Conservation (phyloP, 805 yeast genomes). For the Candida palmyrensis region DNA sequence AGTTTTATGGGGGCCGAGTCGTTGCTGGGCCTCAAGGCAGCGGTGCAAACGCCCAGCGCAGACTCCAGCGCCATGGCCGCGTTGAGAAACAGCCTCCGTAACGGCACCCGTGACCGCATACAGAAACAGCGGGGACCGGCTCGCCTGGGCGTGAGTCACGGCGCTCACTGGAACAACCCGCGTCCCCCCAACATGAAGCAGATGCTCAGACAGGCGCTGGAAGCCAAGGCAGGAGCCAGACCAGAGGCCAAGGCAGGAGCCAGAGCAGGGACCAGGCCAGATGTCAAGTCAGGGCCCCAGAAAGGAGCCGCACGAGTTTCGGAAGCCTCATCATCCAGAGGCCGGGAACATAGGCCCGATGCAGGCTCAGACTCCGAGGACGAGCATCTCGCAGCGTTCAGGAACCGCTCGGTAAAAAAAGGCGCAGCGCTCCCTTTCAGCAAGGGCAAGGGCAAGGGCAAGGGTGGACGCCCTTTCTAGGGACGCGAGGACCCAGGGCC, state of each 20-base stretch:
- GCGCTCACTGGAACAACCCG: too few relatives aligned
- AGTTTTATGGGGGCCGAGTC: constrained; percentile 17
- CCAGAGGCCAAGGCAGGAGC: not conserved
- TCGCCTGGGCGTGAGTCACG: too few relatives aligned
- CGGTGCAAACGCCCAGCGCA: constrained; percentile 1
- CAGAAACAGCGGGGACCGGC: constrained; percentile 11
- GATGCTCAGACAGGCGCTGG: constrained; percentile 2
- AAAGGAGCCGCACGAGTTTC: too few relatives aligned
- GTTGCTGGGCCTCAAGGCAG: constrained; percentile 3
- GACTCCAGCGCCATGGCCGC: constrained; percentile 32
- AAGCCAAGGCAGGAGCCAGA: not conserved
- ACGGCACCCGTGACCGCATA: constrained; percentile 14
- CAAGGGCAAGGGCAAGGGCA: constrained; percentile 8
- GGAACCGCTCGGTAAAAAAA: constrained; percentile 13
- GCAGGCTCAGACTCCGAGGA: constrained; percentile 15
- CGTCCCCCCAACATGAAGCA: constrained; percentile 5
- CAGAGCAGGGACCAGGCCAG: not conserved
- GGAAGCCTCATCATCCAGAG: too few relatives aligned
- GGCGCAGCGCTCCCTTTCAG: constrained; percentile 10
- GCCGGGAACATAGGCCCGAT: too few relatives aligned
- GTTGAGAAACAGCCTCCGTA: constrained; percentile 32
- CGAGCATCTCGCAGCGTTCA: constrained; percentile 6
- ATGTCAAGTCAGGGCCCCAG: constrained; percentile 1
- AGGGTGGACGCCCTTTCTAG: constrained; percentile 10
- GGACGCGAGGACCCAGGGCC: too few relatives aligned